Evolutionary conservation across 2,329 filamentous ascomycete genomes (phyloP), one percentile per base, ranked within the genome.

Genomic region (Chrysoporthe cubensis): DNA sequence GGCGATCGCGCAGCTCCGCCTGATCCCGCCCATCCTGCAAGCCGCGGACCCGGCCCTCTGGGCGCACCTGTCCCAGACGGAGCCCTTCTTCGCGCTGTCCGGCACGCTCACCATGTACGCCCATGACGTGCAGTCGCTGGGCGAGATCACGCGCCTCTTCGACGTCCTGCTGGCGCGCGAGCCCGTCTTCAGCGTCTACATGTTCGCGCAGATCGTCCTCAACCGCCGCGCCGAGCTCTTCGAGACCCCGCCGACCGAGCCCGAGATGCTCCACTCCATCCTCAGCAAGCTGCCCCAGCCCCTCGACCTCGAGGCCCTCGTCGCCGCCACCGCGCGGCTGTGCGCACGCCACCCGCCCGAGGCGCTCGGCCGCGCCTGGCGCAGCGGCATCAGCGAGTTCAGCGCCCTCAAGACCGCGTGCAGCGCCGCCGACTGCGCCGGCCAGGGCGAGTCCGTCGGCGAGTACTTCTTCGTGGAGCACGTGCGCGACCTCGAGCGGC

Each of bases 31-130:
- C 66, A 91, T 99, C 66, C 83, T 99, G 37, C 82, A 86, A 71
- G 85, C 84, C 46, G 90, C 89, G 34, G 93, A 97, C 77, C 87
- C 89, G 4, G 81, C 84, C 56, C 84, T 99, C 34, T 91, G 88
- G 77, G 81, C 79, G 8, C 95, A 97, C 79, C 83, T 97, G n/a
- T 88, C 90, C 1, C 85, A 84, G 34, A 91, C 90, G 18, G 89
- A 94, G 75, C 95, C 96, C 1, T 97, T 94, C 78, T 99, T 97
- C 78, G 96, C 96, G 4, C 84, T 99, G 5, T 90, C 93, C n/a
- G 94, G 93, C 60, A 97, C 94, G 0, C 85, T 99, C 56, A 99
- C 96, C 44, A 90, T 99, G 82, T 99, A 97, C 78, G 94, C 96
- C 21, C 96, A 99, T 80, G 95, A 98, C 77, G 94, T 99, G 70